Evolutionary conservation across 2,329 filamentous ascomycete species (phyloP), one percentile per base, ranked within the genome.

Genomic region (Clonostachys rhizophaga): DNA sequence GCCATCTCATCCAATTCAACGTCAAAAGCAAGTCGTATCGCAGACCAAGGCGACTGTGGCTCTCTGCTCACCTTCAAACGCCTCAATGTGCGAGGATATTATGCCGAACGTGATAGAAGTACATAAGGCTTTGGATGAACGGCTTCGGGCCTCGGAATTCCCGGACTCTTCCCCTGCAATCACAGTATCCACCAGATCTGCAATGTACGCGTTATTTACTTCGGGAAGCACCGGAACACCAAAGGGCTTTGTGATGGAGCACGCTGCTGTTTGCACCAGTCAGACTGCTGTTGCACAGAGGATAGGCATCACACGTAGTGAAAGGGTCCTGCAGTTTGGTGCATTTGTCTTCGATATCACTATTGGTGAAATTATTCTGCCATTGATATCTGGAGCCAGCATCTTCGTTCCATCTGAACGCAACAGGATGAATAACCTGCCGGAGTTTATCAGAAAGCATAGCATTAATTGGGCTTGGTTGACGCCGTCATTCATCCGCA

Each of bases 191-290:
- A 16, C 41, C 8, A 42, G 16, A 14, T 17, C 5, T 36, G 42
- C 30, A 6, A 48, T 49, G 11, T 54, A 54, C 44, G 35, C 52
- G 2, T 39, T 54, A 13, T 54, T 54, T 37, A 55, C 54, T 5
- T 55, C 53, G 17, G 54, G 54, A 10, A 50, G 44, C 18, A 55
- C 54, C 5, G 53, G 54, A 6, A 51, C 45, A 14, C 51, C 55
- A 11, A 57, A 57, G 42, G 54, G 50, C 17, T 40, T 57, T 11
- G 45, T 55, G 4, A 47, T 55, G 16, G 50, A 52, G 14, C 54
- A 56, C 34, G 35, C 34, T 8, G 39, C 41, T 14, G 30, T 50
- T n/a, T 39, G 20, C 18, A 52, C 46, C 6, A 34, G 34, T n/a
- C 34, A 34, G 42, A 36, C n/a, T 11, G 24, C 41, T 8, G 11